Evolutionary conservation across 2,329 filamentous ascomycete genomes (phyloP).

Genomic region (Sporothrix pseudoabietina): DNA sequence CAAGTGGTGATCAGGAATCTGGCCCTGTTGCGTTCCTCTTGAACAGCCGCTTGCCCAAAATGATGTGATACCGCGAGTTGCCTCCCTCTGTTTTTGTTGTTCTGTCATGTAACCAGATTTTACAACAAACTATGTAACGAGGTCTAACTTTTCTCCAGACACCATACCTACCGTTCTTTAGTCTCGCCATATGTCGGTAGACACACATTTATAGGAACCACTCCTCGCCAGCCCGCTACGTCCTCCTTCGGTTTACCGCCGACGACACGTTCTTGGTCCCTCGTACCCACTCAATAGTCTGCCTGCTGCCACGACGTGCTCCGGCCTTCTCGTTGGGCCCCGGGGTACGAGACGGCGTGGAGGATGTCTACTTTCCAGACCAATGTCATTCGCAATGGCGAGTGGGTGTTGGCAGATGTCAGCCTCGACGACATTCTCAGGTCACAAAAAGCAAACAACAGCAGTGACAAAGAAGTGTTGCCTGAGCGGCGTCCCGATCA

Average conservation of each 20-base stretch:
- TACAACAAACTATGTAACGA: background rate
- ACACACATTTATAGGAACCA: background rate
- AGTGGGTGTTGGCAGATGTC: slow-evolving; percentile 60
- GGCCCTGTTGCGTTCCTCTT: background rate
- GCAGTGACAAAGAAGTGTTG: slow-evolving; percentile 40
- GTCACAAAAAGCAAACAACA: slow-evolving; percentile 37
- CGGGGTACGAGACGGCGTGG: slow-evolving; percentile 24
- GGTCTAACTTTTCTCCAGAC: slow-evolving; percentile 7
- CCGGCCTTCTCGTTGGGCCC: slow-evolving; percentile 12
- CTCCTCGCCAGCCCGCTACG: background rate
- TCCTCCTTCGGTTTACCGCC: background rate
- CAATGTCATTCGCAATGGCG: slow-evolving; percentile 55
- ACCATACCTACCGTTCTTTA: background rate
- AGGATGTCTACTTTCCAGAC: slow-evolving; percentile 56
- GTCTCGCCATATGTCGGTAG: slow-evolving; percentile 18
- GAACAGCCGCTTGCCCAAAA: background rate
- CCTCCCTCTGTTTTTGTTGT: background rate
- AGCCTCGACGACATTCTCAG: slow-evolving; percentile 49
- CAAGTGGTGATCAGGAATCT: background rate
- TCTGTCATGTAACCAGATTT: background rate
- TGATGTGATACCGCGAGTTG: background rate
- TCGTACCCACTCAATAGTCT: background rate
- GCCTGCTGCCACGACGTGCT: background rate
- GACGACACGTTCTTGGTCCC: background rate
- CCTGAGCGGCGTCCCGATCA: slow-evolving; percentile 38